Conservation (phyloP, 768 basidiomycete genomes). For the Rhodotorula graminis region DNA sequence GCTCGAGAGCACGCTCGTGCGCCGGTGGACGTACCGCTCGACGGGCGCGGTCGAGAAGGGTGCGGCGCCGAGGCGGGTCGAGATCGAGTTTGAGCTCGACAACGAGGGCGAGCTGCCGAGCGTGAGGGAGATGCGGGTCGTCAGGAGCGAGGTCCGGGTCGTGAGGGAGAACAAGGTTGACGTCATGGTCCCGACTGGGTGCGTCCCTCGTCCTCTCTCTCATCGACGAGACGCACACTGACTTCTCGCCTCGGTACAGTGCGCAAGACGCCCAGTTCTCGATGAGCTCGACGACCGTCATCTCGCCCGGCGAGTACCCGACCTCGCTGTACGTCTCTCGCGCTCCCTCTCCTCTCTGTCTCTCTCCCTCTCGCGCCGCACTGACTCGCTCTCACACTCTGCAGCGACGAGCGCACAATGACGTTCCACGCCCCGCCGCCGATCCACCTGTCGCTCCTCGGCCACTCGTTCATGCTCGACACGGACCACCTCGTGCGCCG, state of each 20-base stretch:
- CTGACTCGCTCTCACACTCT: too few species aligned
- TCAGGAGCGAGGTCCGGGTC: neutral
- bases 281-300: neutral
- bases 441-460: neutral
- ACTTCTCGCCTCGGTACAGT: neutral
- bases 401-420: neutral
- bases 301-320: neutral
- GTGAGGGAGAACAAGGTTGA: constrained; percentile 13
- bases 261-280: constrained; percentile 5
- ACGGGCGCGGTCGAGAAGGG: neutral
- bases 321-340: neutral
- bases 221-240: neutral
- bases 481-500: constrained; percentile 19
- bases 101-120: neutral
- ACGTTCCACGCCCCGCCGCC: neutral
- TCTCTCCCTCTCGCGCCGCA: too few species aligned
- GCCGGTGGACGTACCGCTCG: constrained; percentile 20
- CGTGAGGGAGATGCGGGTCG: neutral
- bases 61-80: neutral
- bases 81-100: constrained; percentile 2
- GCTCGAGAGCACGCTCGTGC: neutral
- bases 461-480: constrained; percentile 13
- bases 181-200: constrained; percentile 24
- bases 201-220: neutral
- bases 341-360: neutral